Evolutionary conservation across 129 eudicot species (phyloP), one percentile per base, ranked within the genome.

Genomic region (Cynara cardunculus): DNA sequence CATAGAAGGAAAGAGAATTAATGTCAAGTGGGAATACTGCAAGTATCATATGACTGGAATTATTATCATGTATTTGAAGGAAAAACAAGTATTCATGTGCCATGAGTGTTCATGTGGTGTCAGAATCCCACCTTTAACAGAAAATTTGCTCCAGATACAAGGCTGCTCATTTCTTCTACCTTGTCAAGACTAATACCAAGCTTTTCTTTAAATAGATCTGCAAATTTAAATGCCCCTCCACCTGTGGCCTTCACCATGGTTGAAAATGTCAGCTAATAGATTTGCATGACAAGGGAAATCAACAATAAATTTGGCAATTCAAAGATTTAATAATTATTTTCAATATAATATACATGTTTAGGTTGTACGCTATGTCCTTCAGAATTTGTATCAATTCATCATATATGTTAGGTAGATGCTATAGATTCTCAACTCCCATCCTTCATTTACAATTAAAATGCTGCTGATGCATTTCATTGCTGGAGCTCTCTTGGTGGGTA

Each of bases 221-320:
- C 96, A 89, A 87, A 95, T 84, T 88, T 92, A 78, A 86, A 95
- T 46, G 99, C 99, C 75, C 99, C 99, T 56, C 99, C 99, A 88
- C 99, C 99, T 79, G 99, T 95, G 44, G 97, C 99, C 99, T 95
- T 86, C 87, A 88, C 73, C 79, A 74, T 71, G 41, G 66, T 71
- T 30, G 7, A 53, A 73, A 34, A 30, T 9, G 71, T 49, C 62
- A 49, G 41, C 81, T 74, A 78, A 73, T 81, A 77, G 61, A 27
- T 79, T 49, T 65, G 77, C 75, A 78, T 46, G 35, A 73, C 14
- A 1, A 24, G 39, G 73, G 3, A 66, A 73, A 74, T 41, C 69
- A 69, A 81, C 22, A 81, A 70, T 46, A 75, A 41, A 81, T 67
- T 67, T 46, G 32, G 76, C 81, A 65, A 69, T 30, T 67, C 44